phyloP scores from a whole-genome alignment of 164 flowering plant species.

The Piper longum region DNA sequence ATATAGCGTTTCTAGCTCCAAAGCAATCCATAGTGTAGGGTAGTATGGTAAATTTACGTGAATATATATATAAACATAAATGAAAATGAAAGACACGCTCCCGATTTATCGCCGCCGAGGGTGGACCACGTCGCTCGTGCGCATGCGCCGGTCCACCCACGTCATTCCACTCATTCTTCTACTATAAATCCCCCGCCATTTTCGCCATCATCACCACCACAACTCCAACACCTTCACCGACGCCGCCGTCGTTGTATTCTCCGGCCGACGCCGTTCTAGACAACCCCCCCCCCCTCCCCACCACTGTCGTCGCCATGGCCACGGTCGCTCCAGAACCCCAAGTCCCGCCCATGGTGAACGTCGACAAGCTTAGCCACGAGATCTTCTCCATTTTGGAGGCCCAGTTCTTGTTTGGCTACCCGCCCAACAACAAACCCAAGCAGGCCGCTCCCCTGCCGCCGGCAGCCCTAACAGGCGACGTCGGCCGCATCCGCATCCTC shows the following conservation, averaged over 20 bases:
- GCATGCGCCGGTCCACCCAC: too few species aligned
- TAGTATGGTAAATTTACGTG: too few species aligned
- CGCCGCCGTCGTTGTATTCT: slow-evolving; percentile 25
- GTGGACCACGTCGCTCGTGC: too few species aligned
- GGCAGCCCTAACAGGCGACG: not conserved
- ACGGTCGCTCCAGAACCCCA: slow-evolving; percentile 15
- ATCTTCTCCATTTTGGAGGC: slow-evolving; percentile 71
- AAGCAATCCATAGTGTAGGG: too few species aligned
- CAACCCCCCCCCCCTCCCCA: slow-evolving; percentile 10
- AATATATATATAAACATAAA: too few species aligned
- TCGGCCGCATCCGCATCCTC: slow-evolving; percentile 44
- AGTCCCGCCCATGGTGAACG: slow-evolving; percentile 28
- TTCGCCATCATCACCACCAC: too few species aligned
- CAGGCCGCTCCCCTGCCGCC: slow-evolving; percentile 28
- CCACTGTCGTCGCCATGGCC: not conserved
- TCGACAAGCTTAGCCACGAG: slow-evolving; percentile 73
- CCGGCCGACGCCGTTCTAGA: too few species aligned
- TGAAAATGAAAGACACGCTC: too few species aligned
- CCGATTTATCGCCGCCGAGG: too few species aligned
- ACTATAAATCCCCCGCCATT: too few species aligned
- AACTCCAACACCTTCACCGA: not conserved
- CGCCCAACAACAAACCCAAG: slow-evolving; percentile 15
- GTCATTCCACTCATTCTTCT: too few species aligned
- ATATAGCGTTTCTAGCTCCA: too few species aligned
- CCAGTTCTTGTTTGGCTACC: slow-evolving; percentile 51